Evolutionary conservation across 2,329 filamentous ascomycete genomes (phyloP), one percentile per base, ranked within the genome.

Genomic region (Sporothrix schenckii): DNA sequence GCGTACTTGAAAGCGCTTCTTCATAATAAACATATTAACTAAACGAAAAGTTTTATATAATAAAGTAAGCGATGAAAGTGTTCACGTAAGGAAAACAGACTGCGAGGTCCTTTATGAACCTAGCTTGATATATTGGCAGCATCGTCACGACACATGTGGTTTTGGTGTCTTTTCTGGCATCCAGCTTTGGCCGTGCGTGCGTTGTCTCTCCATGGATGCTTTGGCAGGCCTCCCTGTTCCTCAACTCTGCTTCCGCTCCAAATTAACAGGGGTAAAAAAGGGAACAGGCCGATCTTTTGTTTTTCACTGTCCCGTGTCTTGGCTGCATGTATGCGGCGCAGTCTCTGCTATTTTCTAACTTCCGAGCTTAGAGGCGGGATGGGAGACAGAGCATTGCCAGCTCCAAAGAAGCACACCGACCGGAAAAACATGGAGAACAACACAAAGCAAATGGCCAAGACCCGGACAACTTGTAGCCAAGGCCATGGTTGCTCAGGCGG

Each of bases 281-380:
- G 56, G 34, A 30, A 60, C 34, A 60, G 56, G 56, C 56, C 34
- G n/a, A 6, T 44, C 56, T 9, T 21, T 60, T 60, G 56, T 60
- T 60, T 60, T 44, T 60, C 56, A 60, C 24, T 14, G 34, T 60
- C 34, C 56, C 56, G 56, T 16, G 56, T 60, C 56, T 60, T 60
- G 56, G 56, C 56, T 41, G 56, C 34, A 60, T 24, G 41, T 11
- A 60, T 44, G 56, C 34, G 34, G 56, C 56, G 34, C 56, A 60
- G 56, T 39, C 56, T 60, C 56, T 60, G 24, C 27, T 16, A 14
- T 56, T 24, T 60, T 60, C 10, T 24, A 34, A 34, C 34, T 1
- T 34, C 34, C 34, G n/a, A 44, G 19, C 56, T 60, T 44, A 44
- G n/a, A 60, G 34, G 34, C n/a, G n/a, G 56, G 14, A 24, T 19